Evolutionary conservation across 2,329 filamentous ascomycete species (phyloP).

Genomic region (Chrysoporthe deuterocubensis): DNA sequence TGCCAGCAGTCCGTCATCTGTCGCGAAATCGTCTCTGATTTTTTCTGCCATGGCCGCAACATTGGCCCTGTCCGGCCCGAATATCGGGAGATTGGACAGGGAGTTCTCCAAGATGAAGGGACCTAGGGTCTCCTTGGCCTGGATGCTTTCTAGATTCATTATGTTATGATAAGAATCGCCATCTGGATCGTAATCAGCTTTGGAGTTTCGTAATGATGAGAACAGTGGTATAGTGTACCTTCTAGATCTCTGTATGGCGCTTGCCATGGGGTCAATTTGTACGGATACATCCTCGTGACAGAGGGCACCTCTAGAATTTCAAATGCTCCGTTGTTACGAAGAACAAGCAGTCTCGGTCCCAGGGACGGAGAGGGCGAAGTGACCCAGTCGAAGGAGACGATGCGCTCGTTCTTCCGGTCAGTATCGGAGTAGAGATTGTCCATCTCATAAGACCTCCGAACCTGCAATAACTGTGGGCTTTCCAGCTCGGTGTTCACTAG

Average conservation of each 20-base stretch:
- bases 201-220: not conserved
- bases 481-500: constrained; percentile 45
- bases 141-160: constrained; percentile 62
- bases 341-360: constrained; percentile 61
- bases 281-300: constrained; percentile 60
- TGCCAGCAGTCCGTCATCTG: constrained; percentile 40
- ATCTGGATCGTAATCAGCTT: constrained; percentile 45
- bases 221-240: constrained; percentile 43
- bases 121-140: constrained; percentile 57
- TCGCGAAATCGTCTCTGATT: constrained; percentile 42
- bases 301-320: constrained; percentile 67
- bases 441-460: constrained; percentile 64
- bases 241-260: constrained; percentile 61
- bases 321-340: constrained; percentile 64
- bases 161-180: constrained; percentile 56
- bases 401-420: constrained; percentile 59
- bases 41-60: constrained; percentile 48
- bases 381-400: constrained; percentile 72
- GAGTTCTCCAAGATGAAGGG: constrained; percentile 58
- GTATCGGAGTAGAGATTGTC: constrained; percentile 60
- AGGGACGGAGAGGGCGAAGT: constrained; percentile 60
- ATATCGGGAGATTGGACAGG: constrained; percentile 59
- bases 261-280: constrained; percentile 65
- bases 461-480: constrained; percentile 63
- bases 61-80: constrained; percentile 55